Percentiles rank a stretch among this genome's conserved stretches.
Conservation (phyloP, 2,329 filamentous ascomycete species). For the Botryosphaeria dothidea region DNA sequence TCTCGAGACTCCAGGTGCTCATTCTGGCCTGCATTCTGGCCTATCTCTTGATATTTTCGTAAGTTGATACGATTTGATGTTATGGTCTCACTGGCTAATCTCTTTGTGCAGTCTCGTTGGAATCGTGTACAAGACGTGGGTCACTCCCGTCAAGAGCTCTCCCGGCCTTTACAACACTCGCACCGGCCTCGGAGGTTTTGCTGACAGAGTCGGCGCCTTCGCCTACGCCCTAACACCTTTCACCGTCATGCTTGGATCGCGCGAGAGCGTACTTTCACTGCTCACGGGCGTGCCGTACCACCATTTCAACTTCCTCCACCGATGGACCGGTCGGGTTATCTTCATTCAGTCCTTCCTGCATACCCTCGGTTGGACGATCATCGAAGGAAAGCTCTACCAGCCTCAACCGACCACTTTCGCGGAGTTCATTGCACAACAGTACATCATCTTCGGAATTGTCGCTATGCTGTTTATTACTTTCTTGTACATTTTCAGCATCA, state of each 20-base stretch:
- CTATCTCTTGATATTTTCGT: constrained; percentile 69
- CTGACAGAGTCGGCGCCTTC: constrained; percentile 68
- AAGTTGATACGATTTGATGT: neutral
- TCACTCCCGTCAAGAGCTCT: constrained; percentile 65
- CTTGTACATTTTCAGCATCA: constrained; percentile 61
- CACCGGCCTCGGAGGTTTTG: constrained; percentile 65
- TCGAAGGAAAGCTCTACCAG: constrained; percentile 68
- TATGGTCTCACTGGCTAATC: neutral
- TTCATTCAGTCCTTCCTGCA: constrained; percentile 68
- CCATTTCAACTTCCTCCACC: constrained; percentile 75
- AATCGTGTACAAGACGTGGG: constrained; percentile 68
- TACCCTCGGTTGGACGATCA: constrained; percentile 69
- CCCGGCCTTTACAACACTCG: constrained; percentile 62
- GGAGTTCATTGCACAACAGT: constrained; percentile 62
- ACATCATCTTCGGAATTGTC: constrained; percentile 73
- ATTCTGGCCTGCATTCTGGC: constrained; percentile 58
- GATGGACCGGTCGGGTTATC: constrained; percentile 75
- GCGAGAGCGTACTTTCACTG: constrained; percentile 69
- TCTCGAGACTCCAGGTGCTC: constrained; percentile 67
- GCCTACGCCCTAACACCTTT: constrained; percentile 75
- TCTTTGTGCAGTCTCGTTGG: constrained; percentile 54
- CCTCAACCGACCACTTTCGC: constrained; percentile 64
- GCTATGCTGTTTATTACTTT: constrained; percentile 66
- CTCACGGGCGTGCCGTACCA: constrained; percentile 75
- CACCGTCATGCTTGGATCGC: constrained; percentile 64